phyloP scores from a whole-genome alignment of 2,329 filamentous ascomycete genomes.

The Diplodia sapinea region DNA sequence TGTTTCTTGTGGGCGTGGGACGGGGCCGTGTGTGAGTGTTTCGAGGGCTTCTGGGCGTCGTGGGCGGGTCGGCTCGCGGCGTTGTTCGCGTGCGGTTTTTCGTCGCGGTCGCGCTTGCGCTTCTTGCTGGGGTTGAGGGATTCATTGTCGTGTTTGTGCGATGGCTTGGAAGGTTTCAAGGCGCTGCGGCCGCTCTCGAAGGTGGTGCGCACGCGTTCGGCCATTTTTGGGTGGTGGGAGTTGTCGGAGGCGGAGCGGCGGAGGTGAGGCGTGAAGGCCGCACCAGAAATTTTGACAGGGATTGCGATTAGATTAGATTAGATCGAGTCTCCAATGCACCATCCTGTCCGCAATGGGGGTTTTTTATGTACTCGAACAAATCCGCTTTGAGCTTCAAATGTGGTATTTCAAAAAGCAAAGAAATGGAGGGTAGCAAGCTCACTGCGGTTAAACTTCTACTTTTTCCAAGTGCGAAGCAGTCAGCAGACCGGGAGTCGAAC shows the following conservation, averaged over 20 bases:
- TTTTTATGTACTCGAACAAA: too few species aligned
- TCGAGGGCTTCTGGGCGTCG: background rate
- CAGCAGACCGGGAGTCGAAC: too few species aligned
- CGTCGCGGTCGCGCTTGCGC: slow-evolving; percentile 40
- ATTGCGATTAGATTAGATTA: slow-evolving; percentile 24
- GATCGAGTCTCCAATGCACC: background rate
- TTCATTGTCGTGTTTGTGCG: slow-evolving; percentile 5
- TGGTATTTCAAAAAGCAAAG: too few species aligned
- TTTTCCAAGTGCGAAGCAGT: too few species aligned
- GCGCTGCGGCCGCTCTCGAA: slow-evolving; percentile 43
- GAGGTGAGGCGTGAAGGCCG: slow-evolving; percentile 9
- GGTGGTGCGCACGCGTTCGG: slow-evolving; percentile 49
- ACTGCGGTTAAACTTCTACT: too few species aligned
- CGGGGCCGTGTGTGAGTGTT: background rate
- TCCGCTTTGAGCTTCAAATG: too few species aligned
- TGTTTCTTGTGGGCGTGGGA: slow-evolving; percentile 12
- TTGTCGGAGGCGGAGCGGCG: slow-evolving; percentile 4
- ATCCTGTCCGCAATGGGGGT: too few species aligned
- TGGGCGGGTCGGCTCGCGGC: slow-evolving; percentile 11
- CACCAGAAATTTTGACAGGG: slow-evolving; percentile 31
- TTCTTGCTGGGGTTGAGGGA: slow-evolving; percentile 40
- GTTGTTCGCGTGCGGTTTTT: background rate
- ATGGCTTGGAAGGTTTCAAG: slow-evolving; percentile 31
- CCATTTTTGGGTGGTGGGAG: slow-evolving; percentile 45
- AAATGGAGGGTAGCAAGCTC: too few species aligned